Percentiles rank a stretch among this genome's conserved stretches.
Conservation (phyloP, 2,329 filamentous ascomycete species). For the Aspergillus udagawae region DNA sequence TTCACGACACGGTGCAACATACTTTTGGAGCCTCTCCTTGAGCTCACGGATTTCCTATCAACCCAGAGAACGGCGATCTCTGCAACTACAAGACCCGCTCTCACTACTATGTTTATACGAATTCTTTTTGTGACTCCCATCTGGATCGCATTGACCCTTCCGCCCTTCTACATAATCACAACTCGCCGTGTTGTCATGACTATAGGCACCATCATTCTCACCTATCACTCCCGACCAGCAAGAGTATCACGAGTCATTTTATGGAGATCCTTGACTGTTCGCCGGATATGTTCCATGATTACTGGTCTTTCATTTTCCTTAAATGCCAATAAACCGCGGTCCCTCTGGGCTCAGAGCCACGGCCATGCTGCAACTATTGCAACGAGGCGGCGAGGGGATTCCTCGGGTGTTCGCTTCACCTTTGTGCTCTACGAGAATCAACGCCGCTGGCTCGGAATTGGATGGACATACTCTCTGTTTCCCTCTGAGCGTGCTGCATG, state of each 20-base stretch:
- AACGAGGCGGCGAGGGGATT: constrained; percentile 43
- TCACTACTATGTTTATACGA: constrained; percentile 84
- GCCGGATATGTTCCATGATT: constrained; percentile 64
- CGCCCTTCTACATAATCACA: constrained; percentile 80
- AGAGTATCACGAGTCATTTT: constrained; percentile 80
- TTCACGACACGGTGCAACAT: constrained; percentile 92
- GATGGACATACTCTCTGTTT: constrained; percentile 89
- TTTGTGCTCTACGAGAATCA: constrained; percentile 98
- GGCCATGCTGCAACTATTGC: constrained; percentile 47
- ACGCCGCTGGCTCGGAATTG: constrained; percentile 86
- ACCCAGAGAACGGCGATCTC: constrained; percentile 87
- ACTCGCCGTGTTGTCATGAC: constrained; percentile 79
- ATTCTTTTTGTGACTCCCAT: constrained; percentile 83
- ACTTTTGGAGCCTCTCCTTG: constrained; percentile 79
- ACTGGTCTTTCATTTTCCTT: constrained; percentile 71
- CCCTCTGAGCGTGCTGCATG: constrained; percentile 85
- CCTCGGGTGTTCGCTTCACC: constrained; percentile 86
- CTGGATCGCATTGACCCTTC: constrained; percentile 79
- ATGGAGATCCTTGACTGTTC: constrained; percentile 78
- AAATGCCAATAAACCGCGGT: constrained; percentile 19
- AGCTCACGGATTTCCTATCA: constrained; percentile 87
- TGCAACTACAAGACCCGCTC: constrained; percentile 81
- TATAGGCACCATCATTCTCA: constrained; percentile 79
- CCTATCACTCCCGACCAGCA: constrained; percentile 87
- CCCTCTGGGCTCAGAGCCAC: constrained; percentile 36